Evolutionary conservation across 352 stramenopile species (phyloP).

Genomic region (Phytophthora pistaciae): DNA sequence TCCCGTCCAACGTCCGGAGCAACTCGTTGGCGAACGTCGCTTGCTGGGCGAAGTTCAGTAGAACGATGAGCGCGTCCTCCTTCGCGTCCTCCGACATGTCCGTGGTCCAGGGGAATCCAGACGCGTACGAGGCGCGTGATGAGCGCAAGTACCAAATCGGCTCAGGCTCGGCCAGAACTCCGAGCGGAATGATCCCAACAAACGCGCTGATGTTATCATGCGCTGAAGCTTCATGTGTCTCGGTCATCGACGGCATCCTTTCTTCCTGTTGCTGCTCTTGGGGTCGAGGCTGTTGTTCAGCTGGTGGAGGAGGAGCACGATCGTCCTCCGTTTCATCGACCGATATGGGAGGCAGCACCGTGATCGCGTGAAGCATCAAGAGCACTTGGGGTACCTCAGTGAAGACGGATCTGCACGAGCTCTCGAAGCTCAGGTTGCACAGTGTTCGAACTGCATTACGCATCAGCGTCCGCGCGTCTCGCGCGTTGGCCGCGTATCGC

Average conservation of each 20-base stretch:
- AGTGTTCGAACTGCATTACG: constrained; percentile 70
- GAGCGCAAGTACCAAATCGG: constrained; percentile 31
- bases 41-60: constrained; percentile 74
- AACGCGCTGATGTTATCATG: not conserved
- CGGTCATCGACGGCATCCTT: constrained; percentile 21
- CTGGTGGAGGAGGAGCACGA: not conserved
- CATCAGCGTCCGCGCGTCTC: constrained; percentile 45
- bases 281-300: constrained; percentile 3
- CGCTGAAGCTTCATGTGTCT: constrained; percentile 1
- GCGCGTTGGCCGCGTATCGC: constrained; percentile 25
- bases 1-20: constrained; percentile 65
- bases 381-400: constrained; percentile 73
- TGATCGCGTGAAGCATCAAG: constrained; percentile 52
- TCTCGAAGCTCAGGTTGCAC: constrained; percentile 72
- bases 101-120: constrained; percentile 31
- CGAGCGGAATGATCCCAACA: constrained; percentile 14
- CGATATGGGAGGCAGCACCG: constrained; percentile 24
- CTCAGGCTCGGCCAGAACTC: not conserved
- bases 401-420: constrained; percentile 51
- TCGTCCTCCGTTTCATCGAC: constrained; percentile 9
- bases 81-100: constrained; percentile 60
- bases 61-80: constrained; percentile 68
- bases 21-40: constrained; percentile 57
- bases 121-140: constrained; percentile 4
- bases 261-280: constrained; percentile 1